Evolutionary conservation across 371 early-diverging fungal species (phyloP).

Genomic region (Fennellomyces sp.): DNA sequence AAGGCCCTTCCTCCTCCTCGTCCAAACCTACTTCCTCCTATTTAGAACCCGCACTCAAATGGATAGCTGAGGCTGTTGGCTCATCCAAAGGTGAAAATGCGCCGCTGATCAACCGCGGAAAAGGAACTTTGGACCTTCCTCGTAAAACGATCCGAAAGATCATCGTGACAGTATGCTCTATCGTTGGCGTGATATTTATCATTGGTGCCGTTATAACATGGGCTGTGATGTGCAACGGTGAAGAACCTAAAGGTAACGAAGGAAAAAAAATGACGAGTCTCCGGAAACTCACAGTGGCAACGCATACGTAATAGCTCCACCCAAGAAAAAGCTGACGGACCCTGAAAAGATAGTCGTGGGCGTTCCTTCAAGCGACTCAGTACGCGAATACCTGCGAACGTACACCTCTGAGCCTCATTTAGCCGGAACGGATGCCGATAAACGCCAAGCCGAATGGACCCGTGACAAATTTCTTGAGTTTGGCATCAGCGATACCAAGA

Average conservation of each 20-base stretch:
- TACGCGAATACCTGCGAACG: slow-evolving; percentile 41
- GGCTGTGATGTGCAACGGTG: not conserved
- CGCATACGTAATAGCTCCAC: not conserved
- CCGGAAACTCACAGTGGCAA: too few relatives aligned
- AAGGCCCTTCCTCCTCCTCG: not conserved
- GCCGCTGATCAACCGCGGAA: slow-evolving; percentile 34
- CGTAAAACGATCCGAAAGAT: slow-evolving; percentile 21
- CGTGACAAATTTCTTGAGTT: slow-evolving; percentile 46
- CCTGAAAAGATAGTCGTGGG: slow-evolving; percentile 8
- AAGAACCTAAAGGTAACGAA: not conserved
- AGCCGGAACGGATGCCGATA: slow-evolving; percentile 47
- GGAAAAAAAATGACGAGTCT: not conserved
- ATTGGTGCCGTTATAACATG: slow-evolving; percentile 8
- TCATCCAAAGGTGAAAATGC: slow-evolving; percentile 24
- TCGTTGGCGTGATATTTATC: slow-evolving; percentile 24
- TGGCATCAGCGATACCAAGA: slow-evolving; percentile 53
- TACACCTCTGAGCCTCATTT: slow-evolving; percentile 57
- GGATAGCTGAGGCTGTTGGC: slow-evolving; percentile 2
- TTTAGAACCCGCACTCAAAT: not conserved
- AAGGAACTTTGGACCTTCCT: slow-evolving; percentile 42
- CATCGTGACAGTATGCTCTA: slow-evolving; percentile 18
- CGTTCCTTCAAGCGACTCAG: slow-evolving; percentile 4
- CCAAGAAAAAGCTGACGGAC: not conserved
- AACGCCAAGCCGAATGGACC: slow-evolving; percentile 59
- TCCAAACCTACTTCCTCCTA: not conserved